Base-by-base conservation (phyloP, 2,329 filamentous ascomycete species). In the Microcyclosporella mali region DNA sequence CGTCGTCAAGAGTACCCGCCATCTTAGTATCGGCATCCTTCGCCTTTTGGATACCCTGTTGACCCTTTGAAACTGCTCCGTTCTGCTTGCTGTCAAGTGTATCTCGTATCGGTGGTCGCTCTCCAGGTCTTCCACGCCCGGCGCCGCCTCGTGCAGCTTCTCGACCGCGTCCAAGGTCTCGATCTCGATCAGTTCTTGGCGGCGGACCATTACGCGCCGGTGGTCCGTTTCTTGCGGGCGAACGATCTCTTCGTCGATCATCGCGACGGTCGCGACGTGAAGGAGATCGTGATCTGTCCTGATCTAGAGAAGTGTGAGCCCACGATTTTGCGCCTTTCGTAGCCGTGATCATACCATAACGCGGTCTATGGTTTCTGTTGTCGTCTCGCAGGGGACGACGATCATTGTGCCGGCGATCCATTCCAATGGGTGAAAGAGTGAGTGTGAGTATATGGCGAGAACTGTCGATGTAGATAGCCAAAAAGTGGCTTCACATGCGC, bases 221-320 rank as follows among this genome's bases (percentile, higher is more conserved):
- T 6, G 54, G 50, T 1, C 40, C 42, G 18, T 25, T 19, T 42
- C 47, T 30, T n/a, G 45, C 43, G 1, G 56, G 56, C 6, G 59
- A 60, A 21, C 58, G 56, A 7, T 57, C 54, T 43, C 59, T 42
- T 43, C 56, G 47, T 31, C 57, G 50, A 21, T 61, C 58, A 29
- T 60, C 53, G 37, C 51, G 52, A 38, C 53, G 50, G 35, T 59
- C 57, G 37, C 52, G 52, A n/a, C 50, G 50, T 36, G 55, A 51
- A 43, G 56, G 56, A 40, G 58, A 59, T 40, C 58, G 57, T 12
- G 59, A 61, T 37, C 59, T 51, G 31, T 59, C 54, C 46, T 53
- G 49, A 30, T 59, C 57, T 57, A 41, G 6, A 30, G 15, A 33
- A 16, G 16, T 33, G 44, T 58, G 38, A 56, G 53, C 15, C 29